These are phyloP conservation scores for Raphanus sativus DNA, from an alignment of 345 rosid genomes.

Conservation along the genomic window DNA sequence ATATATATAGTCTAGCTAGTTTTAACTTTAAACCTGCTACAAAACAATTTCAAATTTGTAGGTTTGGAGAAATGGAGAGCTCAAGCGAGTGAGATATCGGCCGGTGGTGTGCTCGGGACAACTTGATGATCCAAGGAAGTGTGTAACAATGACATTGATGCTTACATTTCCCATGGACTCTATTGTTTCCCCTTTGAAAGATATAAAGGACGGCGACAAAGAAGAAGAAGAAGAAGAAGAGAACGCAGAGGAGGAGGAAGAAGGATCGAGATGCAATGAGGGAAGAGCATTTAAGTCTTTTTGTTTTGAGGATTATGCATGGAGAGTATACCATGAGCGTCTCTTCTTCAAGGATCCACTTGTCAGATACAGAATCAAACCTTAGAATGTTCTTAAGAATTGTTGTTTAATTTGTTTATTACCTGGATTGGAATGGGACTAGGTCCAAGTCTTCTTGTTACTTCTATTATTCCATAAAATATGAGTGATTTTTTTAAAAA, in stretches of 20 bases:
- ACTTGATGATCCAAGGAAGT: slow-evolving; percentile 22
- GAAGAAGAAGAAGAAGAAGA: slow-evolving; percentile 33
- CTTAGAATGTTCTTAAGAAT: background rate
- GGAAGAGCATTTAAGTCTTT: slow-evolving; percentile 48
- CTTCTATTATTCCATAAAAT: background rate
- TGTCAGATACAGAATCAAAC: slow-evolving; percentile 49
- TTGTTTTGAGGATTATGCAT: slow-evolving; percentile 74
- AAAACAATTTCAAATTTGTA: slow-evolving; percentile 19
- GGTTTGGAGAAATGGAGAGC: slow-evolving; percentile 85
- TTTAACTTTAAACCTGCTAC: background rate
- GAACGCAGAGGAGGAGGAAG: slow-evolving; percentile 6
- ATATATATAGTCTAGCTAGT: background rate
- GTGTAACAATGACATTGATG: slow-evolving; percentile 58
- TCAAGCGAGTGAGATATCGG: slow-evolving; percentile 72
- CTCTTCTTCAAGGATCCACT: slow-evolving; percentile 70
- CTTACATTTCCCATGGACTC: slow-evolving; percentile 59
- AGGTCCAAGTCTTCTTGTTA: background rate
- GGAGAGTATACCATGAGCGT: slow-evolving; percentile 72
- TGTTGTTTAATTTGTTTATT: slow-evolving; percentile 11
- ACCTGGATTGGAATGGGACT: background rate
- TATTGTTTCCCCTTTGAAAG: slow-evolving; percentile 50
- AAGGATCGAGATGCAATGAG: slow-evolving; percentile 9
- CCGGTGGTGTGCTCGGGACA: slow-evolving; percentile 43
- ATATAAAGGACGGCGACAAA: background rate
- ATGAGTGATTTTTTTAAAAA: background rate